These are phyloP conservation scores for Sindora glabra DNA, from an alignment of 306 rosid genomes.

Conservation along the genomic window DNA sequence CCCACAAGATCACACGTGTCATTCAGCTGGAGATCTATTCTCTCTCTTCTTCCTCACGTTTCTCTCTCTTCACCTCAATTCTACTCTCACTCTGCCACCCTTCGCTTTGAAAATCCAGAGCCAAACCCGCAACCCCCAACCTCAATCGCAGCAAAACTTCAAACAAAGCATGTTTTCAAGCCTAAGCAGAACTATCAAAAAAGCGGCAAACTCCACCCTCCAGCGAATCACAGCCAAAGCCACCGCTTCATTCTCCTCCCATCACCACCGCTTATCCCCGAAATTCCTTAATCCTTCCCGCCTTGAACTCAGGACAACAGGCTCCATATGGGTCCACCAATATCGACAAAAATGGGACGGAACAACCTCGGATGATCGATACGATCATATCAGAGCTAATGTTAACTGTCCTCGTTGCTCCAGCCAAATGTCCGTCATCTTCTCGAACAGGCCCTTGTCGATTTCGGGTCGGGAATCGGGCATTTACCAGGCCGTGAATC, in stretches of 20 bases:
- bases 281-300: neutral
- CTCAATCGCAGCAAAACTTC: too few species aligned
- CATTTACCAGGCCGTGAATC: conserved; percentile 54
- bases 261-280: neutral
- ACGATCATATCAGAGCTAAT: conserved; percentile 46
- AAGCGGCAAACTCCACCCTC: neutral
- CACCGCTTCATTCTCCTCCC: neutral
- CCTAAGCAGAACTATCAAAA: neutral
- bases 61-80: too few species aligned
- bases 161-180: neutral
- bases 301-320: neutral
- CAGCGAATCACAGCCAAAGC: neutral
- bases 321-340: neutral
- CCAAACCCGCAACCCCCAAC: neutral
- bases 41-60: too few species aligned
- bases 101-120: neutral
- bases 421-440: conserved; percentile 36
- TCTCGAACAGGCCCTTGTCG: conserved; percentile 62
- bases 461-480: conserved; percentile 39
- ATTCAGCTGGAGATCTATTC: too few species aligned
- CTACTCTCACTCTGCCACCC: neutral
- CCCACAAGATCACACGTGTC: too few species aligned
- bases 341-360: conserved; percentile 25
- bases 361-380: conserved; percentile 7
- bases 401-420: conserved; percentile 63